Base-by-base conservation (phyloP, 2,329 filamentous ascomycete species). In the Aspergillus jensenii region DNA sequence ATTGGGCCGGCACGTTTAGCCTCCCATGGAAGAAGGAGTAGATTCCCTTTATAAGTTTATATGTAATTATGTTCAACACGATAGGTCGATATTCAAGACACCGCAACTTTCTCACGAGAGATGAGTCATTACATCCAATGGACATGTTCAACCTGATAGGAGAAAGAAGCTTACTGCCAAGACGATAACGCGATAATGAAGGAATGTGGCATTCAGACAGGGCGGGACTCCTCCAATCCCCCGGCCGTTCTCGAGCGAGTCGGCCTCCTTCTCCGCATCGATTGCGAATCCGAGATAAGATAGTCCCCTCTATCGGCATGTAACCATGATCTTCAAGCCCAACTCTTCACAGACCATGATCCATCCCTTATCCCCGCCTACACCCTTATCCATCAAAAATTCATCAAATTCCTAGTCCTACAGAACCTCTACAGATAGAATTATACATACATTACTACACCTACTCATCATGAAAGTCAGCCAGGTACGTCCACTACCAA, bases 1-100 rank as follows among this genome's bases (percentile, higher is more conserved):
- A 82, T 48, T 99, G 93, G 93, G 91, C 91, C 71, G 84, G 84
- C 68, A 88, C 85, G 62, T 99, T 99, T 87, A 93, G 93, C 69
- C 87, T 99, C 64, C 95, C 95, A 75, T 84, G 85, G 60, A 88
- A 87, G 4, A 84, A 84, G 67, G 87, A 89, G 67, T 83, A 84
- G n/a, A 47, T n/a, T 49, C 43, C 49, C 19, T 45, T 43, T 43
- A 25, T 50, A 63, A 64, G 61, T 59, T 31, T 31, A 31, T 31
- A 31, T 31, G 27, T 31, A 31, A 57, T 65, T 59, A 58, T 56
- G 54, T 63, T 61, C 49, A 63, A 58, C 58, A 64, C 27, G 45
- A 35, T 48, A 35, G 27, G 27, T 35, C 27, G 21, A 48, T 15
- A 8, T 19, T 14, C 52, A 52, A n/a, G 19, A n/a, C 33, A 50